phyloP scores from a whole-genome alignment of 345 rosid species.

The Rhizophora apiculata region DNA sequence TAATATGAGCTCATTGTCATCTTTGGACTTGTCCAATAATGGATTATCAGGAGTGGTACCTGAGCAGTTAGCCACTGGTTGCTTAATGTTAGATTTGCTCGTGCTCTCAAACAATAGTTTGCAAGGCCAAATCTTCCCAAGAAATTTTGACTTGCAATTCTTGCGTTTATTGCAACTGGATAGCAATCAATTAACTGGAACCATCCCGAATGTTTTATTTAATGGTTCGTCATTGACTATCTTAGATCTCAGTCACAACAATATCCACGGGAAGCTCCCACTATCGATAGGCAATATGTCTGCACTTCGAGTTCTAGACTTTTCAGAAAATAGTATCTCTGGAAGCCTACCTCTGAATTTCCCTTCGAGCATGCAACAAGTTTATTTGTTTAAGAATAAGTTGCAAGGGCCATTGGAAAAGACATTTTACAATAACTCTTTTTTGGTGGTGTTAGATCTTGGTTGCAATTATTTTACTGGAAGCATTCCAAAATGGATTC shows the following conservation, averaged over 20 bases:
- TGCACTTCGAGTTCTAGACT: background rate
- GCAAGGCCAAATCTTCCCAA: constrained; percentile 6
- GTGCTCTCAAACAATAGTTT: background rate
- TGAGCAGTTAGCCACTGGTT: background rate
- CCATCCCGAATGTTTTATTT: background rate
- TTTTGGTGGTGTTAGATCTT: background rate
- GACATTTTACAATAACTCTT: background rate
- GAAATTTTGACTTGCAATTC: background rate
- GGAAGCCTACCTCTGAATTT: background rate
- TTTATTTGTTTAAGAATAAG: constrained; percentile 7
- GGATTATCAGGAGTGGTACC: background rate
- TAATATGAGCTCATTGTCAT: background rate
- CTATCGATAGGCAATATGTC: background rate
- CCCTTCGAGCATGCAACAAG: background rate
- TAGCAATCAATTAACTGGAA: background rate
- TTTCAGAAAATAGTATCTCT: constrained; percentile 1
- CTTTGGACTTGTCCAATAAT: background rate
- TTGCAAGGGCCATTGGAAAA: constrained; percentile 1
- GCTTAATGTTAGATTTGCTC: background rate
- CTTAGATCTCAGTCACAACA: background rate
- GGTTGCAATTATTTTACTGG: constrained; percentile 19
- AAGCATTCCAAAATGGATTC: constrained; percentile 21
- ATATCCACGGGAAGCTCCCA: background rate
- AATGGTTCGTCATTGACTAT: background rate
- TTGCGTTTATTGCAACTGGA: background rate